phyloP scores from a whole-genome alignment of 169 alveolate genomes.

The Cryptosporidium meleagridis region DNA sequence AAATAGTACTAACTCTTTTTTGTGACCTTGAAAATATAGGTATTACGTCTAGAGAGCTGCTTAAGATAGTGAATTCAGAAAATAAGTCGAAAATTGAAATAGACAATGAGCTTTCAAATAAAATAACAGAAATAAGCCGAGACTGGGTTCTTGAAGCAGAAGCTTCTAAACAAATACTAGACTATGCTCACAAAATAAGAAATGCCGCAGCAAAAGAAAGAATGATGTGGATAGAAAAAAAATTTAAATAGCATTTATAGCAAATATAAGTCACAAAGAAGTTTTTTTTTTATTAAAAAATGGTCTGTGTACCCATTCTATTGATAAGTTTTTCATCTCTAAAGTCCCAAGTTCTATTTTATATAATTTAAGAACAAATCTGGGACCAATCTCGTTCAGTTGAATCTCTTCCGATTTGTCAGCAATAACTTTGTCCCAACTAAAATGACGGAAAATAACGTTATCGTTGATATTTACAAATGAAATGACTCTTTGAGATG shows the following conservation, averaged over 20 bases:
- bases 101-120: conserved; percentile 13
- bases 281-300: conserved; percentile 94
- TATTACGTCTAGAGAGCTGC: neutral
- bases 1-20: neutral
- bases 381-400: conserved; percentile 94
- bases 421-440: conserved; percentile 84
- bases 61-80: neutral
- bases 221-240: conserved; percentile 44
- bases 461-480: conserved; percentile 92
- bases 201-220: conserved; percentile 48
- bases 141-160: conserved; percentile 69
- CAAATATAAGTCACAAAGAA: conserved; percentile 2
- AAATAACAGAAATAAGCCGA: conserved; percentile 24
- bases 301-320: conserved; percentile 98
- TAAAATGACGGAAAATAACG: conserved; percentile 94
- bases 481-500: conserved; percentile 89
- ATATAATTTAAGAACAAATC: conserved; percentile 94
- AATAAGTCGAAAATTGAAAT: neutral
- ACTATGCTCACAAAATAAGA: conserved; percentile 62
- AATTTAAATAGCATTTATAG: neutral
- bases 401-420: conserved; percentile 85
- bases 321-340: conserved; percentile 95
- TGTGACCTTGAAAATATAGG: conserved; percentile 15
- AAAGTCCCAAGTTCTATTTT: conserved; percentile 96
- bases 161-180: conserved; percentile 40